Conservation (phyloP, 768 basidiomycete genomes). For the Phaeolepiota aurea region DNA sequence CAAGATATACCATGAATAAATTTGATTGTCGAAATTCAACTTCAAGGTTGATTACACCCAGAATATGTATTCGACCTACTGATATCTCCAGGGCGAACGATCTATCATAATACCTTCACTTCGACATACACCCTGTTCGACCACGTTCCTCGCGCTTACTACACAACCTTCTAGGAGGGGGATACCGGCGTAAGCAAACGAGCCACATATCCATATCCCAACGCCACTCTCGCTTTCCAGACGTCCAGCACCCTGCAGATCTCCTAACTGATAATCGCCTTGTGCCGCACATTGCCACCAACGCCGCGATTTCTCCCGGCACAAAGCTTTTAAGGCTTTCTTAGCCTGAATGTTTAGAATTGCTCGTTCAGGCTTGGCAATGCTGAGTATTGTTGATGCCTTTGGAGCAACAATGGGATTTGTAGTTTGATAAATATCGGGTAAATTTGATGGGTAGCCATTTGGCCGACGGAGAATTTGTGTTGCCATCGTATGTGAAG, state of each 20-base stretch:
- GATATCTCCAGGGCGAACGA: neutral
- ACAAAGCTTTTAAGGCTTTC: constrained; percentile 39
- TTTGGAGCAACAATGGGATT: constrained; percentile 56
- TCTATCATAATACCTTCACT: constrained; percentile 20
- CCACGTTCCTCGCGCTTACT: constrained; percentile 55
- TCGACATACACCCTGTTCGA: constrained; percentile 31
- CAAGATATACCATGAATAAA: neutral
- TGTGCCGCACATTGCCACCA: constrained; percentile 39
- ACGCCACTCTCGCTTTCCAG: constrained; percentile 20
- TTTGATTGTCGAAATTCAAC: neutral
- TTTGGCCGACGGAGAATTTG: constrained; percentile 41
- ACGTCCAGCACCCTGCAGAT: constrained; percentile 42
- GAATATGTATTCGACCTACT: too few species aligned
- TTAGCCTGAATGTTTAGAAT: constrained; percentile 45
- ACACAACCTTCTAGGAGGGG: constrained; percentile 79
- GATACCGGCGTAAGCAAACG: constrained; percentile 64
- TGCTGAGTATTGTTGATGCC: constrained; percentile 40
- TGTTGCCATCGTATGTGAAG: constrained; percentile 52
- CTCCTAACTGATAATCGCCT: constrained; percentile 30
- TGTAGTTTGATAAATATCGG: constrained; percentile 58
- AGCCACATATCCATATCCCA: constrained; percentile 66
- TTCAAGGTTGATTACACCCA: neutral
- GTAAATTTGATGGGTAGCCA: constrained; percentile 21
- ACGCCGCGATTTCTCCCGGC: constrained; percentile 20
- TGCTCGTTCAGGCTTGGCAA: constrained; percentile 56